Conservation (phyloP, 2,329 filamentous ascomycete species). For the Arthrobotrys sphaeroides region DNA sequence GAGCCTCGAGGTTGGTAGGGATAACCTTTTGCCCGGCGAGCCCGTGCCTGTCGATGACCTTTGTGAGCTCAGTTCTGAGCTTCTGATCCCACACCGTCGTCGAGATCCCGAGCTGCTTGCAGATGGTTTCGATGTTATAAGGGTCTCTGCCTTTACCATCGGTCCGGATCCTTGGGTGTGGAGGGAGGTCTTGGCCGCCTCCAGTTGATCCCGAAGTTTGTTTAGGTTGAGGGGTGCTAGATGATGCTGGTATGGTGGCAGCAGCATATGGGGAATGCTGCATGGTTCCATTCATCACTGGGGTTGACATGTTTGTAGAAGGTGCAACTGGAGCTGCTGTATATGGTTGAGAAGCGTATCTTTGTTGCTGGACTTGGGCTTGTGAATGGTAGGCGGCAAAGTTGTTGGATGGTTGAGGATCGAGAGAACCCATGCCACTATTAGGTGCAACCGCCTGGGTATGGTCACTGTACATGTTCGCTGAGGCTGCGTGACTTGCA, state of each 20-base stretch:
- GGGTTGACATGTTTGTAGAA: slow-evolving; percentile 39
- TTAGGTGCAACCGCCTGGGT: slow-evolving; percentile 34
- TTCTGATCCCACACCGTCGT: slow-evolving; percentile 48
- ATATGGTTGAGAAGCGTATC: slow-evolving; percentile 39
- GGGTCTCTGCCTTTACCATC: slow-evolving; percentile 46
- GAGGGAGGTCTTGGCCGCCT: slow-evolving; percentile 38
- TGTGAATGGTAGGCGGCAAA: slow-evolving; percentile 37
- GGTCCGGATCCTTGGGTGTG: slow-evolving; percentile 42
- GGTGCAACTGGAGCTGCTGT: slow-evolving; percentile 47
- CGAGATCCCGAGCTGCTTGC: slow-evolving; percentile 48
- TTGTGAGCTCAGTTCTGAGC: slow-evolving; percentile 38
- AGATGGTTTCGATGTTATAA: slow-evolving; percentile 50
- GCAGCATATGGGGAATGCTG: slow-evolving; percentile 37
- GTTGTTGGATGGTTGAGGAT: slow-evolving; percentile 32
- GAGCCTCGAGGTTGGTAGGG: slow-evolving; percentile 39
- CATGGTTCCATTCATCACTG: slow-evolving; percentile 41
- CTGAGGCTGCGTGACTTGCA: slow-evolving; percentile 35
- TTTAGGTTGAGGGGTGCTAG: slow-evolving; percentile 33
- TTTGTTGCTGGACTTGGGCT: slow-evolving; percentile 36
- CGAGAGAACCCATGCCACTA: slow-evolving; percentile 34
- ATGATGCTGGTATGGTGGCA: slow-evolving; percentile 26
- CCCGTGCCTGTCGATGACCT: slow-evolving; percentile 40
- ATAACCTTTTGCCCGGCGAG: slow-evolving; percentile 47
- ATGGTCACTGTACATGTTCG: slow-evolving; percentile 41
- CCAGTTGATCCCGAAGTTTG: slow-evolving; percentile 28